Evolutionary conservation across 2,329 filamentous ascomycete species (phyloP).

Genomic region (Aspergillus spinulosporus): DNA sequence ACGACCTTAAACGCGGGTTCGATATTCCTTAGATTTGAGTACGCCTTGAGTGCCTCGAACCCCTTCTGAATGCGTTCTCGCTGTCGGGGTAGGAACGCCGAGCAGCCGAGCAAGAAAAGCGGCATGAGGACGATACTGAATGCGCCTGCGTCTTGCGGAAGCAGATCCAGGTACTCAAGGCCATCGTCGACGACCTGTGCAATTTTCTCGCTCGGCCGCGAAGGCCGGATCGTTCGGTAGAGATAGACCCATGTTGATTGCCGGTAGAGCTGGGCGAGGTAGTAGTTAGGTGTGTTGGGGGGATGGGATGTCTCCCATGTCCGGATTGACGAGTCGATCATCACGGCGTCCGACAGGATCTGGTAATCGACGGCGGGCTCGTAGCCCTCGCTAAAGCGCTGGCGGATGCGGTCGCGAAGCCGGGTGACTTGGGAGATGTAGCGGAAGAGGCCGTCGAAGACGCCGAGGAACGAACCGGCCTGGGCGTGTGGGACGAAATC

Average conservation of each 20-base stretch:
- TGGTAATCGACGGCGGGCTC: constrained; percentile 73
- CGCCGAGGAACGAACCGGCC: constrained; percentile 68
- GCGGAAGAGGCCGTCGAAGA: constrained; percentile 77
- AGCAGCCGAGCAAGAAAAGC: constrained; percentile 62
- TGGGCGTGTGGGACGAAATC: constrained; percentile 57
- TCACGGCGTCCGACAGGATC: constrained; percentile 69
- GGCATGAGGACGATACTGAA: constrained; percentile 63
- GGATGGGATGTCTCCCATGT: constrained; percentile 68
- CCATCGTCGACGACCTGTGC: constrained; percentile 60
- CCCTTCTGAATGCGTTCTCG: constrained; percentile 56
- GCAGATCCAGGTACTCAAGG: constrained; percentile 55
- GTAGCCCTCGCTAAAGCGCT: constrained; percentile 61
- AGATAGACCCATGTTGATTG: constrained; percentile 66
- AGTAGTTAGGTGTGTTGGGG: constrained; percentile 55
- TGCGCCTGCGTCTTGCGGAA: constrained; percentile 57
- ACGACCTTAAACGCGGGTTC: constrained; percentile 57
- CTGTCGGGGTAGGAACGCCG: constrained; percentile 58
- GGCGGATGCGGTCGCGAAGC: constrained; percentile 71
- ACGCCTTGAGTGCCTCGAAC: constrained; percentile 56
- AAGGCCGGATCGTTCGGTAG: constrained; percentile 61
- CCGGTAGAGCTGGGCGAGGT: constrained; percentile 60
- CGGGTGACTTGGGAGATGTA: constrained; percentile 77
- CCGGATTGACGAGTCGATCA: constrained; percentile 72
- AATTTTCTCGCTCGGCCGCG: constrained; percentile 56
- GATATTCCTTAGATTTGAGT: constrained; percentile 61